phyloP scores from a whole-genome alignment of 2,329 filamentous ascomycete genomes.

The Fusarium pseudograminearum region DNA sequence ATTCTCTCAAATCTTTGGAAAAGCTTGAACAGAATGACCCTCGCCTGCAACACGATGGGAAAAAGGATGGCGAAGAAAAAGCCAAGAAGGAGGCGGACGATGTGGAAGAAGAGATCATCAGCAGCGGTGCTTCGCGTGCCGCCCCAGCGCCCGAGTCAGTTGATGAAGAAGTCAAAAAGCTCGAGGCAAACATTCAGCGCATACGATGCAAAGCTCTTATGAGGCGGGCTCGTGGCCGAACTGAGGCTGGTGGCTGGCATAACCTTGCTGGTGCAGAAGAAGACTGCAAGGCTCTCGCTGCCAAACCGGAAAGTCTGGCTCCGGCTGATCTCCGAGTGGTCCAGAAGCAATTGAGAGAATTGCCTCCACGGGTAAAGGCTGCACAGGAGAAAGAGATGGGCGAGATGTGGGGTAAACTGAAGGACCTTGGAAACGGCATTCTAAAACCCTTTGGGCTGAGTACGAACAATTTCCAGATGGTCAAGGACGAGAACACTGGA shows the following conservation, averaged over 20 bases:
- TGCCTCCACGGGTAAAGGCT: conserved; percentile 77
- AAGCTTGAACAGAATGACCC: conserved; percentile 62
- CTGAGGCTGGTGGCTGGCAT: conserved; percentile 81
- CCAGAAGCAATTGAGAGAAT: conserved; percentile 69
- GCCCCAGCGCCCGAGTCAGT: conserved; percentile 52
- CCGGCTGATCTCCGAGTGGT: conserved; percentile 76
- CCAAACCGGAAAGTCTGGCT: conserved; percentile 65
- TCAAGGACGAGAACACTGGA: conserved; percentile 88
- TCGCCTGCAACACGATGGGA: conserved; percentile 48
- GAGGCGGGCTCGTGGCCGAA: conserved; percentile 79
- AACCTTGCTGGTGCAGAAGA: conserved; percentile 80
- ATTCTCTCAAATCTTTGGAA: conserved; percentile 79
- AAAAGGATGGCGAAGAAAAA: conserved; percentile 58
- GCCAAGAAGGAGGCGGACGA: conserved; percentile 56
- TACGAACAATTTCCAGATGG: conserved; percentile 94
- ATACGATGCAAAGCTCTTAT: conserved; percentile 87
- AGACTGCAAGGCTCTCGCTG: conserved; percentile 79
- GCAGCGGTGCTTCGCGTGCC: conserved; percentile 66
- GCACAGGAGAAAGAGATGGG: conserved; percentile 89
- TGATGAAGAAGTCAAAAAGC: conserved; percentile 37
- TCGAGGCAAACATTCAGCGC: conserved; percentile 73
- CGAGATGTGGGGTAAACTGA: conserved; percentile 98
- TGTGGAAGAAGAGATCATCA: conserved; percentile 69
- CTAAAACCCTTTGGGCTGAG: conserved; percentile 93
- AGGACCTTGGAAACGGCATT: conserved; percentile 90